Evolutionary conservation across 768 basidiomycete genomes (phyloP).

Genomic region (Mycena pura): DNA sequence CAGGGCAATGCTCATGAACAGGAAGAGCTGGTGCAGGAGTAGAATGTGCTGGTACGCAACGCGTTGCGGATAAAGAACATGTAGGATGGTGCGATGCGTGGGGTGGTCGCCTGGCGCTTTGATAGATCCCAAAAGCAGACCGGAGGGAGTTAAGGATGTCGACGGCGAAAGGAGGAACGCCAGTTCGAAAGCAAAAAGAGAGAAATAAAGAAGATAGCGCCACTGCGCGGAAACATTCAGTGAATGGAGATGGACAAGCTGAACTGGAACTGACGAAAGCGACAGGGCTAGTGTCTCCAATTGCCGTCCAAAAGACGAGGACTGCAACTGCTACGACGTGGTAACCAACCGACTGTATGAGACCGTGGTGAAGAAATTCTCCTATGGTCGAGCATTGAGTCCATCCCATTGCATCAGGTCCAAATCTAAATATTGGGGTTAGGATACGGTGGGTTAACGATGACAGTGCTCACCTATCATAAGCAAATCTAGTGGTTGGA

Average conservation of each 20-base stretch:
- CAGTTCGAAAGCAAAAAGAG: constrained; percentile 67
- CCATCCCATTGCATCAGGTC: constrained; percentile 75
- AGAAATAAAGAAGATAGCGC: constrained; percentile 78
- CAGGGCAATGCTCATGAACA: constrained; percentile 76
- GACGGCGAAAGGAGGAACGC: constrained; percentile 68
- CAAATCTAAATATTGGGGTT: constrained; percentile 62
- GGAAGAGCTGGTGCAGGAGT: constrained; percentile 78
- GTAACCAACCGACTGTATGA: constrained; percentile 67
- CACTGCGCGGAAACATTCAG: constrained; percentile 54
- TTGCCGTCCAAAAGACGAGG: constrained; percentile 68
- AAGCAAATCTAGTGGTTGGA: constrained; percentile 81
- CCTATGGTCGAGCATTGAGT: constrained; percentile 67
- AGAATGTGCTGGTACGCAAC: constrained; percentile 79
- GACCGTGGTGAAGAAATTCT: constrained; percentile 74
- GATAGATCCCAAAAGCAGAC: constrained; percentile 31
- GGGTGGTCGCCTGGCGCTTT: constrained; percentile 24
- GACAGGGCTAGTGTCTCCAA: constrained; percentile 64
- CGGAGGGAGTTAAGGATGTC: constrained; percentile 36
- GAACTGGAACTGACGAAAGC: constrained; percentile 68
- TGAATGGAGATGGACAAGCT: constrained; percentile 1
- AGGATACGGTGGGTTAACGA: neutral
- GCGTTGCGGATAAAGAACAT: constrained; percentile 62
- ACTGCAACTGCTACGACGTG: constrained; percentile 65
- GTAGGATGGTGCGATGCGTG: constrained; percentile 40
- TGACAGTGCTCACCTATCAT: constrained; percentile 61